A percentile compares a stretch with the other conserved stretches of the same genome.
phyloP scores from a whole-genome alignment of 305 asterid species.

The Fraxinus baroniana region DNA sequence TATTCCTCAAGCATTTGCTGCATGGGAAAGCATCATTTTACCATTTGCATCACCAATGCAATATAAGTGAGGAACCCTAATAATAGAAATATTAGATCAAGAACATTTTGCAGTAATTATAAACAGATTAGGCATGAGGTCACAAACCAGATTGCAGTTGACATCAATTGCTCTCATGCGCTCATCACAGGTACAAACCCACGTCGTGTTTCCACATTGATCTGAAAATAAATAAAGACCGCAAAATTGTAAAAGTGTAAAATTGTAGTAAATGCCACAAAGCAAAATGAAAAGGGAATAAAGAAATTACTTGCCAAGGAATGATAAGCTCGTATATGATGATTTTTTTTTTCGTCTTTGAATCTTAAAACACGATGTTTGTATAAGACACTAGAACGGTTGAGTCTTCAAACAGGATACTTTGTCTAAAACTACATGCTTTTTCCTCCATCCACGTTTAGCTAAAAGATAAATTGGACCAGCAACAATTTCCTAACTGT shows the following conservation, averaged over 20 bases:
- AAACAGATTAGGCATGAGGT: neutral
- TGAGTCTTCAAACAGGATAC: neutral
- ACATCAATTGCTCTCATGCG: conserved; percentile 89
- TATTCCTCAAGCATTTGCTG: conserved; percentile 98
- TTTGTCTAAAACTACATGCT: neutral
- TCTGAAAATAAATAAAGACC: conserved; percentile 30
- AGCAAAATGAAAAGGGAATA: neutral
- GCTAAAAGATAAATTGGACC: neutral
- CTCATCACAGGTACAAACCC: conserved; percentile 90
- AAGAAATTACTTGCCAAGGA: conserved; percentile 4
- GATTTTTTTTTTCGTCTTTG: neutral
- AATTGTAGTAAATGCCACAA: neutral
- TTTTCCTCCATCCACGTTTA: neutral
- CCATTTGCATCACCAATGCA: conserved; percentile 99
- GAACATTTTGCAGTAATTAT: neutral
- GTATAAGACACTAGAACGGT: neutral
- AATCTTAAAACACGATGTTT: neutral
- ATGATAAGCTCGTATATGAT: neutral
- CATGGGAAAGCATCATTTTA: conserved; percentile 98
- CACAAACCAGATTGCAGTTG: conserved; percentile 63
- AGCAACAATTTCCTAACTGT: neutral
- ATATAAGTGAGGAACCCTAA: conserved; percentile 89
- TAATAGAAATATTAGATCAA: conserved; percentile 10
- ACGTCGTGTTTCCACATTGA: conserved; percentile 80
- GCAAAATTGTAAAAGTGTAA: conserved; percentile 6